A percentile compares a stretch with the other conserved stretches of the same genome.
phyloP scores from a whole-genome alignment of 1,284 basidiomycete genomes.

The Coniophora puteana region DNA sequence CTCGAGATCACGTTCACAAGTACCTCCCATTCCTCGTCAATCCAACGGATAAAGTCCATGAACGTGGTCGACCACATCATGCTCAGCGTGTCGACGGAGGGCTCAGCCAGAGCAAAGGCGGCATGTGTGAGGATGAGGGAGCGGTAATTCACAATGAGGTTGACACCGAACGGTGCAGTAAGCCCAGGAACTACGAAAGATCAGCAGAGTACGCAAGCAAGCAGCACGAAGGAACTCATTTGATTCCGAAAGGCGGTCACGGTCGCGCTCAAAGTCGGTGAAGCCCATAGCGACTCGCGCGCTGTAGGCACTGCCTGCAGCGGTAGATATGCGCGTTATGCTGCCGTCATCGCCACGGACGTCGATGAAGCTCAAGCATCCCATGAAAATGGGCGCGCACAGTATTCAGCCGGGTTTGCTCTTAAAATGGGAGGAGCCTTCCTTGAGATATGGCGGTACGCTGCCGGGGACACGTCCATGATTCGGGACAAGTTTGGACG shows the following conservation, averaged over 20 bases:
- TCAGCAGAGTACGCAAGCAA: background rate
- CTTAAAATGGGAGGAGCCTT: background rate
- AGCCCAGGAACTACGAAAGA: background rate
- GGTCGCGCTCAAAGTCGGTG: background rate
- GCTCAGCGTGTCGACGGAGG: background rate
- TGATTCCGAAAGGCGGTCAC: background rate
- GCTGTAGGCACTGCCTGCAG: background rate
- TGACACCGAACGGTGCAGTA: conserved; percentile 1
- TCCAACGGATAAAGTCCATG: conserved; percentile 9
- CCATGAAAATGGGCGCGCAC: background rate
- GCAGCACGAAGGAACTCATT: background rate
- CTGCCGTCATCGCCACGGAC: background rate
- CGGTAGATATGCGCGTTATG: background rate
- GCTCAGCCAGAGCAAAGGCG: conserved; percentile 2
- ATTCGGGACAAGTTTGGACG: background rate
- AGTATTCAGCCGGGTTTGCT: background rate
- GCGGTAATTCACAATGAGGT: background rate
- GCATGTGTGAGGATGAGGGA: conserved; percentile 5
- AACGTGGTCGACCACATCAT: conserved; percentile 1
- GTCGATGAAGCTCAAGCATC: background rate
- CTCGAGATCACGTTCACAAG: conserved; percentile 10
- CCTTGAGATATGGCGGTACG: background rate
- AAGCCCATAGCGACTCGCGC: background rate
- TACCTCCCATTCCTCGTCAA: conserved; percentile 12
- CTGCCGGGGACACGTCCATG: background rate